These are phyloP conservation scores for Sambucus nigra DNA, from an alignment of 129 eudicot genomes.

Conservation along the genomic window DNA sequence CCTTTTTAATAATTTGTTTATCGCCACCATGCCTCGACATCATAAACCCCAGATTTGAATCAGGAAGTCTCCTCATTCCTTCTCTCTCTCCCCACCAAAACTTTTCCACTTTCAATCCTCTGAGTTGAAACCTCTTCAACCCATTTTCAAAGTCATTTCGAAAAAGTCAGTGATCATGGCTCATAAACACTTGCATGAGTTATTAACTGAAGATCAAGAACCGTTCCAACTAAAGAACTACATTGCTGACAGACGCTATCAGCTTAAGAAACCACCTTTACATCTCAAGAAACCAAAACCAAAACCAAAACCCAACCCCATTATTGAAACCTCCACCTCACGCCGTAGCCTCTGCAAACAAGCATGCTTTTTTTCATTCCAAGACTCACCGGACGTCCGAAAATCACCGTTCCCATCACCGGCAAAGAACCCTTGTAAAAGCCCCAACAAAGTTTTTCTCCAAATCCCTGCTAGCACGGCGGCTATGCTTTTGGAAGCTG, in stretches of 20 bases:
- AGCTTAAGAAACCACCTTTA: slow-evolving; percentile 22
- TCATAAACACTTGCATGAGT: slow-evolving; percentile 52
- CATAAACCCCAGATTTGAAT: slow-evolving; percentile 50
- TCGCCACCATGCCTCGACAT: slow-evolving; percentile 39
- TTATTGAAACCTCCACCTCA: slow-evolving; percentile 13
- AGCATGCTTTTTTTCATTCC: slow-evolving; percentile 51
- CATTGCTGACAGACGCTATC: slow-evolving; percentile 51
- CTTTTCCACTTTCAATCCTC: slow-evolving; percentile 14
- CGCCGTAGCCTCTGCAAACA: slow-evolving; percentile 41
- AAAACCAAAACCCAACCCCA: slow-evolving; percentile 15
- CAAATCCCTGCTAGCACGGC: slow-evolving; percentile 61
- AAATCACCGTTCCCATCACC: slow-evolving; percentile 47
- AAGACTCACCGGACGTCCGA: slow-evolving; percentile 47
- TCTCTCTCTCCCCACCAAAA: slow-evolving; percentile 5
- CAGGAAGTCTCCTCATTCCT: slow-evolving; percentile 38
- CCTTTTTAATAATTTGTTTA: slow-evolving; percentile 3
- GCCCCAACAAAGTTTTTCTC: slow-evolving; percentile 32
- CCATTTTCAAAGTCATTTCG: background rate
- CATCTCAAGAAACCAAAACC: slow-evolving; percentile 20
- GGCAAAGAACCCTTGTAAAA: slow-evolving; percentile 32
- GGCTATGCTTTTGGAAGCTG: slow-evolving; percentile 70
- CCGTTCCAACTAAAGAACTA: slow-evolving; percentile 64
- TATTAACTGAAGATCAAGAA: slow-evolving; percentile 74
- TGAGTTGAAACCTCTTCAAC: slow-evolving; percentile 30
- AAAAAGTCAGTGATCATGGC: slow-evolving; percentile 15